These are phyloP conservation scores for Podospora pseudopauciseta DNA, from an alignment of 495 filamentous ascomycete species.

Conservation along the genomic window DNA sequence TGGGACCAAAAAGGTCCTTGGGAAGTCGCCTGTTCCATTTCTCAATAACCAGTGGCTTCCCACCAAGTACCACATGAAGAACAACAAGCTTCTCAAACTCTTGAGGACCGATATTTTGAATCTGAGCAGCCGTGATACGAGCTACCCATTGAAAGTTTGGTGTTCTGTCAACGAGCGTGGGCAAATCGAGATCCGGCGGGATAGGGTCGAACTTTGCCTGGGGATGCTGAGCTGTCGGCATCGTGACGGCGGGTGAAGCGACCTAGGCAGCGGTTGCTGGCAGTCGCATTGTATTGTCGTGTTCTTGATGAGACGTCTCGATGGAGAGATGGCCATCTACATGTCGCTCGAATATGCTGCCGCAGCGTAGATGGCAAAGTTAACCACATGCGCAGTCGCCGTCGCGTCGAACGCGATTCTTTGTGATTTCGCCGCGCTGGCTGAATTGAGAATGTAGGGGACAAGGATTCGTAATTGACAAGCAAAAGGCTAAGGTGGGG, in stretches of 20 bases:
- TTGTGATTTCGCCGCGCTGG: background rate
- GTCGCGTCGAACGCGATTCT: constrained; percentile 3
- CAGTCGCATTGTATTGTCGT: background rate
- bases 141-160: constrained; percentile 80
- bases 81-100: constrained; percentile 77
- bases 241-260: constrained; percentile 33
- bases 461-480: background rate
- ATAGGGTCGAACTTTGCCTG: constrained; percentile 79
- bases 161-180: constrained; percentile 65
- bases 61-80: constrained; percentile 74
- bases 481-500: background rate
- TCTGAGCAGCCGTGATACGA: constrained; percentile 69
- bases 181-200: constrained; percentile 73
- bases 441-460: background rate
- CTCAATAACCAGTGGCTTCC: constrained; percentile 83
- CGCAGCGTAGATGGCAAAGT: background rate
- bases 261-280: background rate
- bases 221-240: constrained; percentile 66
- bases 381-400: background rate
- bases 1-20: constrained; percentile 65
- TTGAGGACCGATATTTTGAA: constrained; percentile 65
- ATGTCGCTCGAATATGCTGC: background rate
- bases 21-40: constrained; percentile 71
- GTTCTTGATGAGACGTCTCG: background rate
- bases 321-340: background rate